A percentile compares a stretch with the other conserved stretches of the same genome.
Evolutionary conservation across 1,139 yeast species (phyloP).

Genomic region (Saccharomyces hybrid): DNA sequence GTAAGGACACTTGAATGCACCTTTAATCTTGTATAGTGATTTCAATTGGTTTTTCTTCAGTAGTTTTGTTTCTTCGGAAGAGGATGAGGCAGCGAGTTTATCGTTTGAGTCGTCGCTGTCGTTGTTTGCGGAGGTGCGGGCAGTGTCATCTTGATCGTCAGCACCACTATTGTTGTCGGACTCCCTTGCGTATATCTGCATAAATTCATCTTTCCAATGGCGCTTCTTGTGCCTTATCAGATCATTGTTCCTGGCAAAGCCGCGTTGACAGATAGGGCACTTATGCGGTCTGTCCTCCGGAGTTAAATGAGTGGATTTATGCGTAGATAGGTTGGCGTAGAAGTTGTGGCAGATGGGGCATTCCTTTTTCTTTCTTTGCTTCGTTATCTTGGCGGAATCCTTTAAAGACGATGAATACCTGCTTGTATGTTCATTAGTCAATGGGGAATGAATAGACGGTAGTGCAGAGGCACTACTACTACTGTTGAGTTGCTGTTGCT

Average conservation of each 20-base stretch:
- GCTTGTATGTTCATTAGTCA: neutral
- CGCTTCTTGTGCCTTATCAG: conserved; percentile 72
- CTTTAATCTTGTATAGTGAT: conserved; percentile 30
- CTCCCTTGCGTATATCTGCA: conserved; percentile 19
- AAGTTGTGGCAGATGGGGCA: conserved; percentile 72
- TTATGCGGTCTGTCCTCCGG: conserved; percentile 67
- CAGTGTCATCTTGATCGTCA: neutral
- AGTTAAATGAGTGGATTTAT: conserved; percentile 68
- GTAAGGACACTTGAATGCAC: conserved; percentile 44
- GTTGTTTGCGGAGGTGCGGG: neutral
- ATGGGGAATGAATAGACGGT: neutral
- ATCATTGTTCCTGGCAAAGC: conserved; percentile 83
- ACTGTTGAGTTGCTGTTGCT: neutral
- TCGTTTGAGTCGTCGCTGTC: neutral
- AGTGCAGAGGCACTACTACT: neutral
- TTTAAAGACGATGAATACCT: neutral
- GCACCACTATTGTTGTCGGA: neutral
- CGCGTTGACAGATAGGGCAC: conserved; percentile 68
- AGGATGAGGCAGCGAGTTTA: neutral
- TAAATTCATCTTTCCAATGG: conserved; percentile 57
- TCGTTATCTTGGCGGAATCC: conserved; percentile 11
- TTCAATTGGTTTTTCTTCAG: conserved; percentile 15
- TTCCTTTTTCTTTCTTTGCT: conserved; percentile 66
- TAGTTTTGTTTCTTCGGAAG: neutral
- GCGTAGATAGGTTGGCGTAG: conserved; percentile 77